Percentiles rank a stretch among this genome's conserved stretches.
Evolutionary conservation across 1,284 basidiomycete genomes (phyloP).

Genomic region (Ceratobasidium sp.): DNA sequence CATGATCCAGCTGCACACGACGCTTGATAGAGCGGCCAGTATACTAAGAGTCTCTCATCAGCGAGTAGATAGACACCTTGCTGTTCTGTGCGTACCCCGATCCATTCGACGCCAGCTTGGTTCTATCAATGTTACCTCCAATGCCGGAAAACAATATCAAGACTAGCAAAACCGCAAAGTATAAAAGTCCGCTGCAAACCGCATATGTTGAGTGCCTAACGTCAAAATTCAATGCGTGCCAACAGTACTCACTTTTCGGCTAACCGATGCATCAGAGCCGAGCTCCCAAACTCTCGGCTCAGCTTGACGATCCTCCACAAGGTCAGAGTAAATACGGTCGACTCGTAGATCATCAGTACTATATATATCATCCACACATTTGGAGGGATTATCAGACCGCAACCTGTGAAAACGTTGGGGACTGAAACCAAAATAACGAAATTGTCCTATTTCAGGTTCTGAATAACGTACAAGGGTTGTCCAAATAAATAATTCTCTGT

Average conservation of each 20-base stretch:
- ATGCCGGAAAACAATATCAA: slow-evolving; percentile 5
- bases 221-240: neutral
- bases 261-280: slow-evolving; percentile 9
- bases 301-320: slow-evolving; percentile 6
- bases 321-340: too few species aligned
- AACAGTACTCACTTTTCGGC: slow-evolving; percentile 3
- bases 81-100: slow-evolving; percentile 18
- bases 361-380: slow-evolving; percentile 27
- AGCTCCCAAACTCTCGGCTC: slow-evolving; percentile 12
- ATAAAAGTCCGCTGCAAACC: neutral
- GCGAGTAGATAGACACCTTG: neutral
- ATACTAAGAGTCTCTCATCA: neutral
- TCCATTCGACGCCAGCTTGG: slow-evolving; percentile 24
- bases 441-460: neutral
- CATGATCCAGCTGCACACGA: neutral
- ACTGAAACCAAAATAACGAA: neutral
- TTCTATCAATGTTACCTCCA: slow-evolving; percentile 1
- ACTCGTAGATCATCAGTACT: neutral
- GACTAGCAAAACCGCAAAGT: neutral
- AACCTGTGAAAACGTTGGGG: slow-evolving; percentile 5
- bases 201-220: neutral
- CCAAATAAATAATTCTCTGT: slow-evolving; percentile 9
- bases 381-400: neutral
- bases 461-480: slow-evolving; percentile 9
- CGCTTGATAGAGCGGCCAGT: slow-evolving; percentile 9